Evolutionary conservation across 2,329 filamentous ascomycete species (phyloP), one percentile per base, ranked within the genome.

Genomic region (Talaromyces piceae): DNA sequence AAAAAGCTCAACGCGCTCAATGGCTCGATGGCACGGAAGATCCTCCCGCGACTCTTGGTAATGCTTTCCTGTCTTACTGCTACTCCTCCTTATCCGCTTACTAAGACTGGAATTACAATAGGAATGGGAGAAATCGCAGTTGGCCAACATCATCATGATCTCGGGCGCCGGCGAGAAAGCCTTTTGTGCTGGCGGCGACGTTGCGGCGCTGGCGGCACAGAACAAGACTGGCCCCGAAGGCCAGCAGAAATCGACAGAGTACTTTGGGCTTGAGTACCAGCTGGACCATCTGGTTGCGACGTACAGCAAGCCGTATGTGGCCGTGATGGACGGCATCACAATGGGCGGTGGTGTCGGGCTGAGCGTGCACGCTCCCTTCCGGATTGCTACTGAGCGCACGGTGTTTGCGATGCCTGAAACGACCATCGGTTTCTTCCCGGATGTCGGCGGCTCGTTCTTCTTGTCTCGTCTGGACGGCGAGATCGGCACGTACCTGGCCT

Each of bases 381-480:
- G 93, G 54, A 95, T 98, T 65, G 93, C 93, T 31, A 98, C 93
- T 2, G 93, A 98, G 73, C 86, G 86, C 65, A 98, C 93, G 5
- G 73, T 95, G 45, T 97, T 98, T 63, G 91, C 94, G 60, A 98
- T 98, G 93, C 93, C 93, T 26, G 93, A 98, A 74, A 98, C 93
- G 3, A 95, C 83, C 7, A 98, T 98, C 64, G 93, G 93, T 33
- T 96, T 97, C 77, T 98, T 98, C 78, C 93, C 94, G 5, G 94
- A 98, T 64, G 93, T 98, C 45, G 93, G 93, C 55, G 94, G 86
- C 27, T 94, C 88, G 9, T 98, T 97, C 76, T 97, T 97, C 77
- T 77, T 98, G 49, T 88, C 93, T 13, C 81, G 90, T 56, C 83
- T 98, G 77, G 83, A 94, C 61, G 93, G 93, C 46, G 76, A 83